phyloP scores from a whole-genome alignment of 106 monocot genomes.

The Hemerocallis citrina region DNA sequence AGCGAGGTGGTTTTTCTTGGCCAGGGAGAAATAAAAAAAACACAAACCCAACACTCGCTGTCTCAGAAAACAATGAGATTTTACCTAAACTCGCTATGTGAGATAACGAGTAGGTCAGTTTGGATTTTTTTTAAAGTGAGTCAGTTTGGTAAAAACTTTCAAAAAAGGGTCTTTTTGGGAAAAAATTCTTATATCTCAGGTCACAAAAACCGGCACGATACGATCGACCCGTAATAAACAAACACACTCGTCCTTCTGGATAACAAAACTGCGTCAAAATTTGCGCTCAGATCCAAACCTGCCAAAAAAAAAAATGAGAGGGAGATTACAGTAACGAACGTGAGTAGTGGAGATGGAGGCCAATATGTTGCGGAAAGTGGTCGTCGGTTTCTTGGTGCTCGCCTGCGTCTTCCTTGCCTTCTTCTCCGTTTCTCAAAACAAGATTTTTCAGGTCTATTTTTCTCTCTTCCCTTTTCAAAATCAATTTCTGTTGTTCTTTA shows the following conservation, averaged over 20 bases:
- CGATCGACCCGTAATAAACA: background rate
- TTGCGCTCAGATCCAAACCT: background rate
- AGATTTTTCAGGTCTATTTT: conserved; percentile 1
- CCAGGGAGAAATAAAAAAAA: no score
- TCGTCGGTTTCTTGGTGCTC: conserved; percentile 26
- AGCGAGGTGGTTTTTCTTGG: no score
- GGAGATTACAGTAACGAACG: no score
- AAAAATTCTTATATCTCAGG: no score
- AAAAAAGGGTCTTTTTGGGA: no score
- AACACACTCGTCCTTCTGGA: background rate
- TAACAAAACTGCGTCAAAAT: background rate
- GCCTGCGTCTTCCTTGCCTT: conserved; percentile 24
- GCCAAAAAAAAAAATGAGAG: background rate
- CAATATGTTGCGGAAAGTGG: conserved; percentile 20
- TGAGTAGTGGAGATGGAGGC: no score
- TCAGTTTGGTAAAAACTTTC: no score
- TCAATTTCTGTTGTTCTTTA: background rate
- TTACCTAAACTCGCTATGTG: no score
- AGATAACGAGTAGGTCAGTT: no score
- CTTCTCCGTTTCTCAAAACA: conserved; percentile 20
- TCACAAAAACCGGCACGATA: background rate
- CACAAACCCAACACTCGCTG: no score
- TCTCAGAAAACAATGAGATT: no score
- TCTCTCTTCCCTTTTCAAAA: background rate
- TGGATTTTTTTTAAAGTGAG: no score